Percentiles rank a stretch among this genome's conserved stretches.
Conservation (phyloP, 805 yeast species). For the Clavispora santaluciae region DNA sequence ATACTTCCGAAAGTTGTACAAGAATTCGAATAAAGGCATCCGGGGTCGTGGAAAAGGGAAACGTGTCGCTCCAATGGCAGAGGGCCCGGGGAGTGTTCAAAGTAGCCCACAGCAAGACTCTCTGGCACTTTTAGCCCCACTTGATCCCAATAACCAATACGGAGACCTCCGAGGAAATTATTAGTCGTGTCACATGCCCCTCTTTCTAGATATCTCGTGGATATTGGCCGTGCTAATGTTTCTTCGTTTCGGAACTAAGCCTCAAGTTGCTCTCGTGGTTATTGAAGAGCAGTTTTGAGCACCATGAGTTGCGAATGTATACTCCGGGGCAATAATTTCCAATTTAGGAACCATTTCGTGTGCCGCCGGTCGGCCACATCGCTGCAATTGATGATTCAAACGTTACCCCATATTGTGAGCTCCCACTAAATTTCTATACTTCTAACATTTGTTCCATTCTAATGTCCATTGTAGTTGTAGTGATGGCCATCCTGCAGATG, state of each 20-base stretch:
- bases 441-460: not conserved
- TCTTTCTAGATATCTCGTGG: no score
- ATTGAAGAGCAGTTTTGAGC: no score
- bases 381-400: no score
- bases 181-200: no score
- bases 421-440: not conserved
- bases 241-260: no score
- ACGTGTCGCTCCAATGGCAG: conserved; percentile 6
- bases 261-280: no score
- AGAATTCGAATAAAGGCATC: conserved; percentile 86
- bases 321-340: no score
- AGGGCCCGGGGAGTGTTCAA: conserved; percentile 4
- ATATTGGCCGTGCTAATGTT: no score
- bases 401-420: no score
- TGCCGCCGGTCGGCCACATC: not conserved
- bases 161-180: not conserved
- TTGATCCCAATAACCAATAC: not conserved
- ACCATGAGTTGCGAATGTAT: no score
- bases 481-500: not conserved
- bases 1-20: conserved; percentile 78
- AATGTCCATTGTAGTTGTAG: not conserved
- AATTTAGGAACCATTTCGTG: no score
- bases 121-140: not conserved
- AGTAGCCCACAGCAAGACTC: conserved; percentile 9
- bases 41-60: conserved; percentile 74